Conservation (phyloP, 2,329 filamentous ascomycete genomes). For the Sclerotinia spermophila region DNA sequence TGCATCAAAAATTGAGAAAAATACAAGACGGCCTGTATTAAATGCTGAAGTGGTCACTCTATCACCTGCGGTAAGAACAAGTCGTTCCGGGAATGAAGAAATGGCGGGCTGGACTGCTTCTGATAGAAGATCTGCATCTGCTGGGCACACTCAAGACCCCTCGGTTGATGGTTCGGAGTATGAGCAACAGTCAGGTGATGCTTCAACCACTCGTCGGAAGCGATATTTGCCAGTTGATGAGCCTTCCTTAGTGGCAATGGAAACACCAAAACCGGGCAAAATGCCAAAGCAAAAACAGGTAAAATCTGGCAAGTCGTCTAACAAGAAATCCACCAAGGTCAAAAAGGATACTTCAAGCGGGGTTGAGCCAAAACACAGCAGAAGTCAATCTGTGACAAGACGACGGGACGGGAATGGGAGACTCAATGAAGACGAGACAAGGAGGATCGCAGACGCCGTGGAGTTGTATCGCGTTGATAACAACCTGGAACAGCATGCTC, state of each 20-base stretch:
- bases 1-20: not conserved
- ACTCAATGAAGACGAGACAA: constrained; percentile 4
- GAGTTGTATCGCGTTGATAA: constrained; percentile 45
- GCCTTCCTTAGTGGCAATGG: not conserved
- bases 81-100: constrained; percentile 4
- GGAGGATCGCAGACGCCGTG: constrained; percentile 31
- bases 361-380: constrained; percentile 1
- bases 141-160: not conserved
- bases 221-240: constrained; percentile 19
- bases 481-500: constrained; percentile 42
- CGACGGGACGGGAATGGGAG: not conserved
- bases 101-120: not conserved
- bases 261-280: not conserved
- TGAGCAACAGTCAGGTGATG: not conserved
- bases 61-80: constrained; percentile 7
- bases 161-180: not conserved
- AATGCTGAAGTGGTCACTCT: not conserved
- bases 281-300: not conserved
- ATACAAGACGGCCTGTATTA: not conserved
- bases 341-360: not conserved
- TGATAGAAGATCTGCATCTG: not conserved
- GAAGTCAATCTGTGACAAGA: not conserved
- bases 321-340: not conserved
- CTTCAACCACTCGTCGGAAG: constrained; percentile 11
- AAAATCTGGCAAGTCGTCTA: not conserved